phyloP scores from a whole-genome alignment of 192 early-diverging fungal genomes.

The Spizellomyces punctatus region DNA sequence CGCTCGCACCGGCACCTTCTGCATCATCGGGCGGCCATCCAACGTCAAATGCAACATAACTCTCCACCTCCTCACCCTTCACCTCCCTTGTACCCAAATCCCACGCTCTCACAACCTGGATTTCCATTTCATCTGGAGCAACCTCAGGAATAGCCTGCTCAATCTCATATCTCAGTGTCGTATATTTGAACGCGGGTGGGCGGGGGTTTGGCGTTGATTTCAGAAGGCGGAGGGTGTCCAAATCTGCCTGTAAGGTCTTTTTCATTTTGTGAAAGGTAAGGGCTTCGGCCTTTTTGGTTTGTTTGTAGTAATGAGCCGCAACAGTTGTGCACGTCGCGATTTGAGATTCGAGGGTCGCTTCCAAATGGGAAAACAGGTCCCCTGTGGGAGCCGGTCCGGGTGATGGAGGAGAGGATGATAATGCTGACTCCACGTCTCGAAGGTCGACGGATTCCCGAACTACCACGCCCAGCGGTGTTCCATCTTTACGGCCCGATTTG shows the following conservation, averaged over 20 bases:
- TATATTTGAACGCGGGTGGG: conserved; percentile 60
- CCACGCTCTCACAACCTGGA: conserved; percentile 59
- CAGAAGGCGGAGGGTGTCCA: conserved; percentile 50
- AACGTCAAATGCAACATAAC: conserved; percentile 70
- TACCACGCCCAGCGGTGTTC: conserved; percentile 17
- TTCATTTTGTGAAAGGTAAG: conserved; percentile 61
- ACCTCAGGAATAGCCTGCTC: conserved; percentile 56
- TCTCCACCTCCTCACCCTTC: conserved; percentile 58
- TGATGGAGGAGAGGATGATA: conserved; percentile 1
- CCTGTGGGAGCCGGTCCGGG: conserved; percentile 33
- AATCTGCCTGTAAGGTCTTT: conserved; percentile 58
- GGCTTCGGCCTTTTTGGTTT: conserved; percentile 52
- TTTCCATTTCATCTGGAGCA: conserved; percentile 66
- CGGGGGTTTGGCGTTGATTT: conserved; percentile 35
- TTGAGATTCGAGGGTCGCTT: conserved; percentile 55
- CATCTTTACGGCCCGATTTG: no score
- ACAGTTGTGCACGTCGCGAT: conserved; percentile 55
- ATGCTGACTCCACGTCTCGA: background rate
- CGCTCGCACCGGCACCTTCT: conserved; percentile 25
- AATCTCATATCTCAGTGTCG: conserved; percentile 56
- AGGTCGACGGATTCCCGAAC: conserved; percentile 7
- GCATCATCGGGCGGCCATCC: conserved; percentile 71
- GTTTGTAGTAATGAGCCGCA: conserved; percentile 42
- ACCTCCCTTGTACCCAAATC: conserved; percentile 60
- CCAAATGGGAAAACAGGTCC: conserved; percentile 51